These are phyloP conservation scores for Fusarium papillatum DNA, from an alignment of 2,329 filamentous ascomycete species.

Conservation along the genomic window DNA sequence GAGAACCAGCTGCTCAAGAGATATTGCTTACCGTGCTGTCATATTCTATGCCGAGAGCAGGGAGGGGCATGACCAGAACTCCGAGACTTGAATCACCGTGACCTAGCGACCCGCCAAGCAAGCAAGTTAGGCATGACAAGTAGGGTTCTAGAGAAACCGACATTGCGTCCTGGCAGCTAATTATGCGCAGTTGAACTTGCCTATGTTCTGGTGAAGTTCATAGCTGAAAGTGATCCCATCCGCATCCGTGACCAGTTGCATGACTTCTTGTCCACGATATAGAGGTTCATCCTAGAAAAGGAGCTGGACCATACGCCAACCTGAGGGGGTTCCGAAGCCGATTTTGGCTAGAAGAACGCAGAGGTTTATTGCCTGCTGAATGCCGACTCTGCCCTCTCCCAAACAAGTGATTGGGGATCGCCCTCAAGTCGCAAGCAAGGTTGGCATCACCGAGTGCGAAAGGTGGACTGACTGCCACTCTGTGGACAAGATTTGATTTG, in stretches of 20 bases:
- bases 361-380: neutral
- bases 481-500: too few relatives aligned
- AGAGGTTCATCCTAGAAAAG: neutral
- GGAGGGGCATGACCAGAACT: neutral
- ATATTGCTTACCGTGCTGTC: neutral
- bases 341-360: neutral
- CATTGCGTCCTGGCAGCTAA: neutral
- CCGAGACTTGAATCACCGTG: neutral
- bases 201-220: neutral
- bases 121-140: neutral
- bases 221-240: neutral
- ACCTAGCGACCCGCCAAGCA: neutral
- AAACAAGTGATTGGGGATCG: neutral
- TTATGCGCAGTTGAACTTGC: neutral
- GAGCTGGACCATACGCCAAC: neutral
- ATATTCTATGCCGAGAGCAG: neutral
- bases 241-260: neutral
- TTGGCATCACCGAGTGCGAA: neutral
- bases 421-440: neutral
- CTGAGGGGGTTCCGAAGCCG: neutral
- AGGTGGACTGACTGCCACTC: neutral
- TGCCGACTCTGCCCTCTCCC: neutral
- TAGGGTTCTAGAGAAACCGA: neutral
- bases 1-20: neutral
- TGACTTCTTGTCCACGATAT: neutral